Evolutionary conservation across 176 grass and related monocot genomes (phyloP).

Genomic region (Pontederia crassipes): DNA sequence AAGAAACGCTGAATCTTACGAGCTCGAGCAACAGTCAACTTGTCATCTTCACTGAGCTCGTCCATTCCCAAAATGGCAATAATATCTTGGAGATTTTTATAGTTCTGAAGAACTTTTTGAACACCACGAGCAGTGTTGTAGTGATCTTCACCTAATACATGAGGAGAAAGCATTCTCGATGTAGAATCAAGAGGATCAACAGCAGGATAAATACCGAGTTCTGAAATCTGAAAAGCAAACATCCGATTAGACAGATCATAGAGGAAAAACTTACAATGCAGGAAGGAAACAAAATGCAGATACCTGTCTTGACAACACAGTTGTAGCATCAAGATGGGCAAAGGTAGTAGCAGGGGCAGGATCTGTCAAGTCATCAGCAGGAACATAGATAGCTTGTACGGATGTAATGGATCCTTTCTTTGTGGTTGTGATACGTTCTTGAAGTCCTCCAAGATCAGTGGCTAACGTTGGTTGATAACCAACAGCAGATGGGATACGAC

Average conservation of each 20-base stretch:
- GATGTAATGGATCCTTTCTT: slow-evolving; percentile 97
- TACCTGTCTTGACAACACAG: slow-evolving; percentile 90
- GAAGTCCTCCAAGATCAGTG: slow-evolving; percentile 91
- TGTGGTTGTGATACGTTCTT: slow-evolving; percentile 88
- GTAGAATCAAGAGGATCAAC: slow-evolving; percentile 87
- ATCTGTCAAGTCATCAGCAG: slow-evolving; percentile 99
- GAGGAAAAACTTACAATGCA: slow-evolving; percentile 1
- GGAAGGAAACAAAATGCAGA: not conserved
- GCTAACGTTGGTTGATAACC: slow-evolving; percentile 96
- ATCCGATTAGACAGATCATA: slow-evolving; percentile 11
- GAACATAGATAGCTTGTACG: slow-evolving; percentile 96
- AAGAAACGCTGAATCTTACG: slow-evolving; percentile 91
- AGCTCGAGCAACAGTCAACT: slow-evolving; percentile 78
- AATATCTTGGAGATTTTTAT: slow-evolving; percentile 99
- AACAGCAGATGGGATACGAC: slow-evolving; percentile 94
- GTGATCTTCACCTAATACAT: slow-evolving; percentile 70
- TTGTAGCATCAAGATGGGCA: slow-evolving; percentile 96
- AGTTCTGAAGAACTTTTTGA: slow-evolving; percentile 99
- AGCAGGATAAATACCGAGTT: slow-evolving; percentile 90
- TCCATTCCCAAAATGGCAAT: slow-evolving; percentile 99
- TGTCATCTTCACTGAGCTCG: slow-evolving; percentile 94
- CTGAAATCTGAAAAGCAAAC: slow-evolving; percentile 56
- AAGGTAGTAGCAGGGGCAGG: slow-evolving; percentile 92
- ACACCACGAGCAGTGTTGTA: slow-evolving; percentile 99
- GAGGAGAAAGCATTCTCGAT: slow-evolving; percentile 91